A percentile compares a stretch with the other conserved stretches of the same genome.
Conservation (phyloP, 352 stramenopile species). For the Pythium guiyangense region DNA sequence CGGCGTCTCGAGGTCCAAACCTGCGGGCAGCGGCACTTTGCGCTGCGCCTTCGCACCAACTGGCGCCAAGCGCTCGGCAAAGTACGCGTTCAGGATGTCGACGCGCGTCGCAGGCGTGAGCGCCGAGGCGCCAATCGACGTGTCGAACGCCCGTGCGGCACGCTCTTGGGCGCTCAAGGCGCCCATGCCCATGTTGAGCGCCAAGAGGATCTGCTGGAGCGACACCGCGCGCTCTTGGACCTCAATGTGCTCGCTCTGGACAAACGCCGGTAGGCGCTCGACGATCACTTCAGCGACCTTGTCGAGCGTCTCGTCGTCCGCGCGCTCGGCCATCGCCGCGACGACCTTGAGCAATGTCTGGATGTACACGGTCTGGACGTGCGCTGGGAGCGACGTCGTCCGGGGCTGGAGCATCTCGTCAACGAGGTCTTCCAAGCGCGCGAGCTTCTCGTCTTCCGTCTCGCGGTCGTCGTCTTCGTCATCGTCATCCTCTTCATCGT, state of each 20-base stretch:
- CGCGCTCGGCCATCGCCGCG: constrained; percentile 64
- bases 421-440: constrained; percentile 78
- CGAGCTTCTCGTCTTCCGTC: constrained; percentile 79
- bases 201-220: constrained; percentile 65
- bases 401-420: constrained; percentile 79
- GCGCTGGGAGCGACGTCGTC: constrained; percentile 73
- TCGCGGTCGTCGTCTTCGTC: constrained; percentile 73
- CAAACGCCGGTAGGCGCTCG: constrained; percentile 81
- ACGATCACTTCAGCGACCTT: constrained; percentile 82
- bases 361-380: constrained; percentile 94
- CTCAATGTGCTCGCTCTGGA: constrained; percentile 91
- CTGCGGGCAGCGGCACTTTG: constrained; percentile 88
- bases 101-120: constrained; percentile 41
- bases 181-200: constrained; percentile 52
- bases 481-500: constrained; percentile 72
- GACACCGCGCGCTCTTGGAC: constrained; percentile 94
- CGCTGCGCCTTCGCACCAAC: constrained; percentile 90
- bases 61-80: constrained; percentile 77
- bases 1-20: constrained; percentile 59
- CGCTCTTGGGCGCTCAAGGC: constrained; percentile 58
- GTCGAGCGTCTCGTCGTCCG: constrained; percentile 79
- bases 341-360: constrained; percentile 92
- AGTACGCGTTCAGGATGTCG: constrained; percentile 68
- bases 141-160: constrained; percentile 62
- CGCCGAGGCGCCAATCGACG: constrained; percentile 17